Evolutionary conservation across 192 early-diverging fungal genomes (phyloP).

Genomic region (Backusella tuberculispora): DNA sequence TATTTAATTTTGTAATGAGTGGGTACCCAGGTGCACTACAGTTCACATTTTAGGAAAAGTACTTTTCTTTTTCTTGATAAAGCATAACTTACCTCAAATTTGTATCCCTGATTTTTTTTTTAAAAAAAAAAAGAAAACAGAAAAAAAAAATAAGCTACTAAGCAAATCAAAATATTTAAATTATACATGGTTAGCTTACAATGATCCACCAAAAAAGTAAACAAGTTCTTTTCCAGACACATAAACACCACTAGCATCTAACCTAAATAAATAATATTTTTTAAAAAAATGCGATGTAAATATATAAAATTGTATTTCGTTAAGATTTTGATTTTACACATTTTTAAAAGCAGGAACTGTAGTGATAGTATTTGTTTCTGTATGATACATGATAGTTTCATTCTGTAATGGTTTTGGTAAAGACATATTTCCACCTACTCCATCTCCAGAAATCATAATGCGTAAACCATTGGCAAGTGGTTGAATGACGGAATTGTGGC

Average conservation of each 20-base stretch:
- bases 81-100: background rate
- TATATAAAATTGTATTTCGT: background rate
- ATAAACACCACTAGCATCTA: slow-evolving; percentile 1
- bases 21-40: background rate
- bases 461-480: background rate
- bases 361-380: background rate
- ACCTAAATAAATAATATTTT: background rate
- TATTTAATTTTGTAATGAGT: background rate
- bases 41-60: background rate
- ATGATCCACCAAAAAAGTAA: background rate
- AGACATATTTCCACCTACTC: background rate
- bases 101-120: background rate
- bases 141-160: background rate
- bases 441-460: background rate
- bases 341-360: background rate
- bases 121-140: background rate
- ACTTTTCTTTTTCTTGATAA: background rate
- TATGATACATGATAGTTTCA: background rate
- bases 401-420: background rate
- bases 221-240: background rate
- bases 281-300: background rate
- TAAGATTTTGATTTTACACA: background rate
- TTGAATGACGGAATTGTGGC: background rate
- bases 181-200: background rate
- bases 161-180: background rate